phyloP scores from a whole-genome alignment of 768 basidiomycete species.

The Xerocomellus amylosporus region DNA sequence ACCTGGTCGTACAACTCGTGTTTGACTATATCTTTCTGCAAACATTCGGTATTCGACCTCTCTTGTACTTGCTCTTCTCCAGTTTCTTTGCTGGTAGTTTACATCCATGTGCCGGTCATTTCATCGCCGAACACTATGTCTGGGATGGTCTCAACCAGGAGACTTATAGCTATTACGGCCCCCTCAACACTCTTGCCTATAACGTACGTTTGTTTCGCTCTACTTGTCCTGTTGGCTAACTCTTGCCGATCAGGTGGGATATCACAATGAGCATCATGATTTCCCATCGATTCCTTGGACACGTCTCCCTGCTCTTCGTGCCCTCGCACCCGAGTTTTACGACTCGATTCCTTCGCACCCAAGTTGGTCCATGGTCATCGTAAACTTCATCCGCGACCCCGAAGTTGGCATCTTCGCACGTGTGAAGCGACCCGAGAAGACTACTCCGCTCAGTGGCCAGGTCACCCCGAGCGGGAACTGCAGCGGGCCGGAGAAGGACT shows the following conservation, averaged over 20 bases:
- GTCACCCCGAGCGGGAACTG: constrained; percentile 10
- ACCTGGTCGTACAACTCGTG: constrained; percentile 63
- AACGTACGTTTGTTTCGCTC: constrained; percentile 58
- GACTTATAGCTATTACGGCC: constrained; percentile 96
- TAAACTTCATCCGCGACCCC: constrained; percentile 89
- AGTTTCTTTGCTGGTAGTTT: constrained; percentile 96
- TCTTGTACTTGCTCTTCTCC: constrained; percentile 82
- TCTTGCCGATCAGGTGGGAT: constrained; percentile 67
- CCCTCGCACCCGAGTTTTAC: constrained; percentile 90
- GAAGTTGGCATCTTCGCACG: constrained; percentile 88
- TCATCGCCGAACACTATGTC: constrained; percentile 96
- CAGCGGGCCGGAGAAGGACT: constrained; percentile 16
- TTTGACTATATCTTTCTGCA: constrained; percentile 71
- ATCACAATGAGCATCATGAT: constrained; percentile 99
- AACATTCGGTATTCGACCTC: constrained; percentile 42
- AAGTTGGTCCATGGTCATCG: constrained; percentile 92
- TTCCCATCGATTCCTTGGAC: constrained; percentile 98
- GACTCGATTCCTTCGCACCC: constrained; percentile 82
- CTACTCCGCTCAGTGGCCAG: constrained; percentile 17
- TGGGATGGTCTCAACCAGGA: constrained; percentile 93
- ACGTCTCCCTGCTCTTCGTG: constrained; percentile 75
- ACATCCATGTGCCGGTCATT: constrained; percentile 95
- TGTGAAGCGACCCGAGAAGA: constrained; percentile 67
- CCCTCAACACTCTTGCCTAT: constrained; percentile 85
- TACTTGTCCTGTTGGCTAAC: background rate